Conservation (phyloP, 805 yeast species). For the Zygosaccharomyces gambellarensis region DNA sequence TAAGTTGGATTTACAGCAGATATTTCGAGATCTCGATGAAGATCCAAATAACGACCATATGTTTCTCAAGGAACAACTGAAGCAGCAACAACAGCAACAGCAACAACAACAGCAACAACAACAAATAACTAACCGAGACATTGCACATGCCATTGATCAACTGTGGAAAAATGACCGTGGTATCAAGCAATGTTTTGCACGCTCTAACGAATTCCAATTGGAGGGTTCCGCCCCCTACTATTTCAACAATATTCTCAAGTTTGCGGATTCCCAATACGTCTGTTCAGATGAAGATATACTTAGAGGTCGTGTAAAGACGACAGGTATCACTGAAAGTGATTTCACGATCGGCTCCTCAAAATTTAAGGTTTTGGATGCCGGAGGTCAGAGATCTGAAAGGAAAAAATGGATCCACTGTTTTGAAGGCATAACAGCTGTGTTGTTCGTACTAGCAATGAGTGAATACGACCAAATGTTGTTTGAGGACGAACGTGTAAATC, state of each 20-base stretch:
- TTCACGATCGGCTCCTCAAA: conserved; percentile 63
- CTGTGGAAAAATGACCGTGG: conserved; percentile 74
- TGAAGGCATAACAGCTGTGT: conserved; percentile 80
- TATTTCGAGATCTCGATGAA: conserved; percentile 23
- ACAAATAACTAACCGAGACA: conserved; percentile 39
- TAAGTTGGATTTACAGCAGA: conserved; percentile 17
- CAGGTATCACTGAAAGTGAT: conserved; percentile 86
- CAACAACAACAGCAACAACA: conserved; percentile 6
- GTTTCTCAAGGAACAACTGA: conserved; percentile 19
- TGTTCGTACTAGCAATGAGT: conserved; percentile 82
- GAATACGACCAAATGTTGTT: conserved; percentile 90
- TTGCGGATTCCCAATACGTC: conserved; percentile 57
- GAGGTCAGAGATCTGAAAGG: conserved; percentile 90
- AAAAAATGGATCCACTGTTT: conserved; percentile 94
- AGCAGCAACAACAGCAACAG: conserved; percentile 7
- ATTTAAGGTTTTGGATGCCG: conserved; percentile 86
- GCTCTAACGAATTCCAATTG: conserved; percentile 74
- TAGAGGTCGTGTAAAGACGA: conserved; percentile 88
- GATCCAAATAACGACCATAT: conserved; percentile 25
- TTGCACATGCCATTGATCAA: conserved; percentile 63
- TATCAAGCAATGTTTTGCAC: conserved; percentile 49
- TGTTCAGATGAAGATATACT: conserved; percentile 82
- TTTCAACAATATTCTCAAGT: conserved; percentile 64
- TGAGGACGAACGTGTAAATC: conserved; percentile 83
- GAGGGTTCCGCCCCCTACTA: conserved; percentile 81